These are phyloP conservation scores for Solanum corneliomulleri DNA, from an alignment of 257 asterid species.

Conservation along the genomic window DNA sequence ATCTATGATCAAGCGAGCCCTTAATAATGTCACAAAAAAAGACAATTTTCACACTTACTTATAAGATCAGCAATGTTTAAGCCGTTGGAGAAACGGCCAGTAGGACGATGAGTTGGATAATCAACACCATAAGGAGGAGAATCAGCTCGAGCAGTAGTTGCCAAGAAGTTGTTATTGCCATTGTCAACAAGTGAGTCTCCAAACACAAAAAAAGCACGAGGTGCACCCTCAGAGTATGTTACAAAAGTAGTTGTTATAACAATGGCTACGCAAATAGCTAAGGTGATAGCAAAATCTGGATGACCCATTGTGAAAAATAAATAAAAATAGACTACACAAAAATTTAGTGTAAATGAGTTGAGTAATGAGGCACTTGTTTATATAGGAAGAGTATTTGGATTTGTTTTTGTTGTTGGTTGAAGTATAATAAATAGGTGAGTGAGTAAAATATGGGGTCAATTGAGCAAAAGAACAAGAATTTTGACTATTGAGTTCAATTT, in stretches of 20 bases:
- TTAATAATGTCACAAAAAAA: neutral
- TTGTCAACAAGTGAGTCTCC: constrained; percentile 75
- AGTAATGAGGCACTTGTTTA: constrained; percentile 4
- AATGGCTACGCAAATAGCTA: neutral
- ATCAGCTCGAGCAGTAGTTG: constrained; percentile 64
- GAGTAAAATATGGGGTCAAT: constrained; percentile 14
- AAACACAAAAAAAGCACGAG: constrained; percentile 66
- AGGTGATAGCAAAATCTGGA: neutral
- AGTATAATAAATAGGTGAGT: constrained; percentile 23
- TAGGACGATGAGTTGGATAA: constrained; percentile 62
- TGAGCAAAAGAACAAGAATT: neutral
- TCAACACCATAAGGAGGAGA: constrained; percentile 75
- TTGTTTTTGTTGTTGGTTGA: constrained; percentile 16
- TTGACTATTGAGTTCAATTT: neutral
- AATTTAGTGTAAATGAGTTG: neutral
- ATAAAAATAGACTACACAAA: neutral
- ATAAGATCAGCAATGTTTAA: constrained; percentile 66
- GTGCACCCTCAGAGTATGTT: constrained; percentile 17
- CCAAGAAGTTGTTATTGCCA: constrained; percentile 64
- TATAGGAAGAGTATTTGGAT: neutral
- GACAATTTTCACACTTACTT: constrained; percentile 16
- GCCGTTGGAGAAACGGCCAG: constrained; percentile 75
- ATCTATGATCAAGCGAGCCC: too few species aligned
- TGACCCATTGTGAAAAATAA: constrained; percentile 1
- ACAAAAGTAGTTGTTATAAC: neutral